Evolutionary conservation across 1,139 yeast genomes (phyloP), one percentile per base, ranked within the genome.

Genomic region (Hyphopichia fennica): DNA sequence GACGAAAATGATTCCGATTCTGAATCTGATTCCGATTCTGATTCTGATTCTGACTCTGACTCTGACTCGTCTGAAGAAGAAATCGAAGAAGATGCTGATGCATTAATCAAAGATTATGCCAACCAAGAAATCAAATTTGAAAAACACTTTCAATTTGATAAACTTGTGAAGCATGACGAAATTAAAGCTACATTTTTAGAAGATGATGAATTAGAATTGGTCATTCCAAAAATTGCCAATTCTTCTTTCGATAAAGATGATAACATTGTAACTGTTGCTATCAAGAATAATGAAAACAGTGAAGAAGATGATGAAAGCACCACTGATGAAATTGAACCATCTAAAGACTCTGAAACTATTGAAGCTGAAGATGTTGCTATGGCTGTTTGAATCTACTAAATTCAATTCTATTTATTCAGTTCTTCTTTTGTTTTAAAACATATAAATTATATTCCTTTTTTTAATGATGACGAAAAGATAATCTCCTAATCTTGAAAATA

Each of bases 131-230:
- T 73, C 47, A 62, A 59, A 44, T 73, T 73, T 46, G 77, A 72
- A 54, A 73, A 73, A 57, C 72, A 68, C 46, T 72, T 72, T 55
- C 67, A 67, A 48, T 73, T 73, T 51, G 77, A 69, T 45, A 71
- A 72, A 56, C 44, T 63, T 36, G 62, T 73, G 50, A 69, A 68
- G 46, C 66, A 61, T 41, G 63, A 67, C 38, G 62, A 68, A 51
- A 71, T 73, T 49, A 62, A 58, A 45, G 78, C 78, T 20, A 60
- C 58, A 44, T 69, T 70, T 49, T 49, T 66, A 44, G 61, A 60
- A 33, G 65, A 67, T 33, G 72, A 65, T 45, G 78, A 72, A 57
- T 67, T 73, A 45, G 77, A 71, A 57, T 60, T 73, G 47, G 63
- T 64, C 41, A 68, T 73, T 47, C 79, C 79, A 40, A 67, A 66